These are phyloP conservation scores for Pythium phragmiticola DNA, from an alignment of 352 stramenopile species.

Conservation along the genomic window DNA sequence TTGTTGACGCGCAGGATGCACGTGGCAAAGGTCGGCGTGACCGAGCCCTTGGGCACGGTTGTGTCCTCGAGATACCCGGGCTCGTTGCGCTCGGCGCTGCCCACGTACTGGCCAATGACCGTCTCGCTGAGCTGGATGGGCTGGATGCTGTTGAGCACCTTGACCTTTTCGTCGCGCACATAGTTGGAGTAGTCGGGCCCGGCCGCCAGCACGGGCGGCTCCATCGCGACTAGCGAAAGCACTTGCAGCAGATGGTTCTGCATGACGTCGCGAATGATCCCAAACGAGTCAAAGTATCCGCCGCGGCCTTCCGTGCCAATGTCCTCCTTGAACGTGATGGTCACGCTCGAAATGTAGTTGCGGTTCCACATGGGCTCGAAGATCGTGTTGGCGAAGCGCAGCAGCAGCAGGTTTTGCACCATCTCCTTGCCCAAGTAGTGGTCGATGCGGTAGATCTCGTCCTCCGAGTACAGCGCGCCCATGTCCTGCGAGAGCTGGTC, in stretches of 20 bases:
- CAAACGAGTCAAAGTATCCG: constrained; percentile 97
- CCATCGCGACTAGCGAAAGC: constrained; percentile 97
- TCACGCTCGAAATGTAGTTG: constrained; percentile 95
- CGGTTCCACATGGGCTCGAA: constrained; percentile 98
- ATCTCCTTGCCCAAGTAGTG: constrained; percentile 98
- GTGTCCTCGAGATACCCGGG: constrained; percentile 95
- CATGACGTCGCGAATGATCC: constrained; percentile 99
- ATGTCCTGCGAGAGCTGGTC: constrained; percentile 90
- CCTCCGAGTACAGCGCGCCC: constrained; percentile 70
- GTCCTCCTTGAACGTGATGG: constrained; percentile 97
- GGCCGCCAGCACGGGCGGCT: constrained; percentile 83
- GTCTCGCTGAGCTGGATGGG: constrained; percentile 93
- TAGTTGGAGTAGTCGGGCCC: constrained; percentile 90
- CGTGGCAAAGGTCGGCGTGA: constrained; percentile 92
- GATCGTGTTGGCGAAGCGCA: constrained; percentile 97
- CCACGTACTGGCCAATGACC: constrained; percentile 97
- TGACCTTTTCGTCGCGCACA: constrained; percentile 98
- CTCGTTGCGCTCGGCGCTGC: constrained; percentile 71
- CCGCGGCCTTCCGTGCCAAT: constrained; percentile 95
- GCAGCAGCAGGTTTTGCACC: constrained; percentile 96
- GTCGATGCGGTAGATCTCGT: constrained; percentile 97
- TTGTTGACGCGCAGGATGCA: constrained; percentile 94
- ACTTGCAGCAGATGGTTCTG: constrained; percentile 99
- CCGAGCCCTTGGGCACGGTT: constrained; percentile 93
- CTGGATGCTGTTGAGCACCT: constrained; percentile 95